A percentile compares a stretch with the other conserved stretches of the same genome.
phyloP scores from a whole-genome alignment of 371 early-diverging fungal genomes.

The Synchytrium microbalum region DNA sequence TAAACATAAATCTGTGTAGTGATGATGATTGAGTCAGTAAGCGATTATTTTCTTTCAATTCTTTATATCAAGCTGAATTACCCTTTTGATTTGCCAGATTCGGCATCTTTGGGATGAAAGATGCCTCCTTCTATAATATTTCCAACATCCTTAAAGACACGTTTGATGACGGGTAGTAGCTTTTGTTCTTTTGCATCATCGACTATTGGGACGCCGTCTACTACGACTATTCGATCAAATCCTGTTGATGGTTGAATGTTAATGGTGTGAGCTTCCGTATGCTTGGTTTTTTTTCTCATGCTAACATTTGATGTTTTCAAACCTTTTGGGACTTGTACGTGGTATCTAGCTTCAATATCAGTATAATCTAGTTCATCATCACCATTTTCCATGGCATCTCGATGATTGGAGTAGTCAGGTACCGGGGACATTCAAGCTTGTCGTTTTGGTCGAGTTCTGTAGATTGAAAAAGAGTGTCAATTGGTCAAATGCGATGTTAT shows the following conservation, averaged over 20 bases:
- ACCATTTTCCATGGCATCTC: background rate
- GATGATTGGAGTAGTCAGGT: background rate
- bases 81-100: constrained; percentile 76
- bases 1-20: constrained; percentile 76
- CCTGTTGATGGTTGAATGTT: constrained; percentile 47
- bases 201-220: constrained; percentile 86
- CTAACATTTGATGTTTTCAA: background rate
- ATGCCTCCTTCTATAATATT: constrained; percentile 74
- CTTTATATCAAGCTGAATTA: constrained; percentile 22
- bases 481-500: too few species aligned
- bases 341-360: constrained; percentile 77
- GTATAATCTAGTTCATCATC: constrained; percentile 63
- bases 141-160: constrained; percentile 73
- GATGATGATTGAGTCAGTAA: constrained; percentile 24
- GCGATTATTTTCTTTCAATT: background rate
- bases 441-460: too few species aligned
- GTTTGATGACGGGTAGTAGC: constrained; percentile 65
- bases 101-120: constrained; percentile 78
- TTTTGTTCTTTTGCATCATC: constrained; percentile 81
- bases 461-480: too few species aligned
- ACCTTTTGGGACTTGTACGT: constrained; percentile 30
- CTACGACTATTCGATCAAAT: constrained; percentile 81
- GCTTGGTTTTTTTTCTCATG: too few species aligned
- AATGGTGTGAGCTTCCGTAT: too few species aligned
- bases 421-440: background rate